Conservation (phyloP, 1,139 yeast species). For the Zygoascus sp. region DNA sequence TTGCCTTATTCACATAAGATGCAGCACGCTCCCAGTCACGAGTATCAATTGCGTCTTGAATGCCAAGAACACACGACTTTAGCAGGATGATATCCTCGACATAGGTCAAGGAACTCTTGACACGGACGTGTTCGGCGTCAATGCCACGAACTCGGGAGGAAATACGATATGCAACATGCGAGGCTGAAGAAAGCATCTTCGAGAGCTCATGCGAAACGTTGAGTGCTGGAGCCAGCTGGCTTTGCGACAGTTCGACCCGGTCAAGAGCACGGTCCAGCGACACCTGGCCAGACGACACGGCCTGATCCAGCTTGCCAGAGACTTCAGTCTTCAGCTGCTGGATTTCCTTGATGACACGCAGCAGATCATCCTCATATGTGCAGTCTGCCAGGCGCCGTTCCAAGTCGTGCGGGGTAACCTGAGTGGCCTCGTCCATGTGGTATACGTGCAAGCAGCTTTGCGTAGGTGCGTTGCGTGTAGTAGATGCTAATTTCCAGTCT, state of each 20-base stretch:
- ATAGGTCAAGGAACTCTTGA: conserved; percentile 58
- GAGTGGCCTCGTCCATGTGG: conserved; percentile 8
- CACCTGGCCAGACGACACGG: conserved; percentile 16
- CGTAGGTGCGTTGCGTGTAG: no score
- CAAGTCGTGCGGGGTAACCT: conserved; percentile 5
- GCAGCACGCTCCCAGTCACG: conserved; percentile 74
- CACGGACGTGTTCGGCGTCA: conserved; percentile 67
- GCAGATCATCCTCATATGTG: conserved; percentile 15
- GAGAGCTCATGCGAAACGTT: conserved; percentile 46
- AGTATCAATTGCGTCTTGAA: conserved; percentile 61
- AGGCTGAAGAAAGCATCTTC: conserved; percentile 53
- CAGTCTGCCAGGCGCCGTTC: conserved; percentile 12
- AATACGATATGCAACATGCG: conserved; percentile 59
- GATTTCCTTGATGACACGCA: conserved; percentile 14
- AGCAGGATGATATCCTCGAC: conserved; percentile 62
- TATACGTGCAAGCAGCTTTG: no score
- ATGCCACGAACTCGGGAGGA: conserved; percentile 65
- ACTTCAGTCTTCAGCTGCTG: conserved; percentile 9
- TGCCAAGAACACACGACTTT: conserved; percentile 60
- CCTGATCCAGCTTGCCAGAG: conserved; percentile 13
- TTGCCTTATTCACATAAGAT: conserved; percentile 51
- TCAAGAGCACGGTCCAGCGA: conserved; percentile 21
- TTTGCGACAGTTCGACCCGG: conserved; percentile 30
- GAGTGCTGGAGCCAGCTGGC: conserved; percentile 32
- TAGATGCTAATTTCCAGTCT: no score